Evolutionary conservation across 495 filamentous ascomycete genomes (phyloP), one percentile per base, ranked within the genome.

Genomic region (Cercophora samala): DNA sequence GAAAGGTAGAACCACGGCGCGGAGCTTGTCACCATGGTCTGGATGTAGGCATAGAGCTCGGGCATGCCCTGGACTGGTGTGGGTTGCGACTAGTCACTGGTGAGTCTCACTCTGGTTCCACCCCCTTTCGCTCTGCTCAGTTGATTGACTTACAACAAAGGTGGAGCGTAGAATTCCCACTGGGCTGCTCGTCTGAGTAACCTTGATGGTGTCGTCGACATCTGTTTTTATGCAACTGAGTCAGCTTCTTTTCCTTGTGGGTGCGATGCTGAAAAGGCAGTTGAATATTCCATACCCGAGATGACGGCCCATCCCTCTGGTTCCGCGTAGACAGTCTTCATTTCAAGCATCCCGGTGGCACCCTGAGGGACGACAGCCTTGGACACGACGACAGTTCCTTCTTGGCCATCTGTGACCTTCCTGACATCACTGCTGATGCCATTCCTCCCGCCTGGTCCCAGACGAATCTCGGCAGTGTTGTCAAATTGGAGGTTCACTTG

Each of bases 191-290:
- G 95, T 96, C 73, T 90, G 84, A 0, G 94, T 96, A 62, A 92
- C 81, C 78, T 98, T 97, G 81, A 97, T 96, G 2, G 94, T 95
- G 76, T 98, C 94, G 76, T 98, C 94, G 73, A 98, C 89, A 72
- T 98, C 94, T 87, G 58, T 32, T 53, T 18, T 3, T 21, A 69
- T 58, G 4, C 52, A 17, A 13, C 17, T 1, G 53, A 56, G 37
- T 46, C 37, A 46, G 37, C 15, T 46, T 18, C 37, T 46, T n/a
- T n/a, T 13, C 76, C 68, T 22, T 61, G 66, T 62, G 32, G 25
- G 23, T 29, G 42, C n/a, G 6, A 53, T 60, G 11, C 58, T 8
- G 60, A 60, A 13, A 3, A 3, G 21, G 8, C 4, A 32, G 24
- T 42, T n/a, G 2, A 56, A 42, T 1, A 56, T 18, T 29, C 62